These are phyloP conservation scores for Sporothrix dimorphospora DNA, from an alignment of 2,329 filamentous ascomycete genomes.

Conservation along the genomic window DNA sequence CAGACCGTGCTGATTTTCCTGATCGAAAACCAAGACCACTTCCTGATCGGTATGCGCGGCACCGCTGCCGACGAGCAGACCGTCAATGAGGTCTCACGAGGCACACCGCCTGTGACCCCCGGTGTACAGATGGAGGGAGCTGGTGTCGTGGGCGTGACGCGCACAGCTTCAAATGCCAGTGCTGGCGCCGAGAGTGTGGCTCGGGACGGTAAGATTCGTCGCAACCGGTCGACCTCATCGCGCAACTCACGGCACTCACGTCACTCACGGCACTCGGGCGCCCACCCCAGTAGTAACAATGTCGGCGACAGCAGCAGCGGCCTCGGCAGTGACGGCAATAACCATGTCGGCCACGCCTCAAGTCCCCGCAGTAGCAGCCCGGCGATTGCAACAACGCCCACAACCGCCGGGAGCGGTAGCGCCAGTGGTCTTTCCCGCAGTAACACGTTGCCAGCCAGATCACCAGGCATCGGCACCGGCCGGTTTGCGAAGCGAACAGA, in stretches of 20 bases:
- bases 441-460: slow-evolving; percentile 91
- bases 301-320: background rate
- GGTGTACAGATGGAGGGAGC: slow-evolving; percentile 50
- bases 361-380: slow-evolving; percentile 71
- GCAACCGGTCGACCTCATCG: slow-evolving; percentile 94
- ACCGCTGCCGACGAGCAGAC: slow-evolving; percentile 92
- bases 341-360: slow-evolving; percentile 58
- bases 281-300: slow-evolving; percentile 47
- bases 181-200: slow-evolving; percentile 85
- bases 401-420: slow-evolving; percentile 34
- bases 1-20: slow-evolving; percentile 97
- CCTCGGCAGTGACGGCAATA: slow-evolving; percentile 23
- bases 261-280: slow-evolving; percentile 73
- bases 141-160: slow-evolving; percentile 59
- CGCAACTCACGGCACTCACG: slow-evolving; percentile 77
- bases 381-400: slow-evolving; percentile 56
- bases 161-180: slow-evolving; percentile 86
- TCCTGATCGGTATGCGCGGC: slow-evolving; percentile 96
- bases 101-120: slow-evolving; percentile 58
- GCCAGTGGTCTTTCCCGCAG: slow-evolving; percentile 63
- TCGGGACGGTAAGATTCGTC: slow-evolving; percentile 75
- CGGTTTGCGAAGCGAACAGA: slow-evolving; percentile 59
- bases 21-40: slow-evolving; percentile 98
- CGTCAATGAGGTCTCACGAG: slow-evolving; percentile 67
- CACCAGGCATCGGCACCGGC: slow-evolving; percentile 68